Evolutionary conservation across 805 yeast genomes (phyloP).

Genomic region (Monosporozyma solicola): DNA sequence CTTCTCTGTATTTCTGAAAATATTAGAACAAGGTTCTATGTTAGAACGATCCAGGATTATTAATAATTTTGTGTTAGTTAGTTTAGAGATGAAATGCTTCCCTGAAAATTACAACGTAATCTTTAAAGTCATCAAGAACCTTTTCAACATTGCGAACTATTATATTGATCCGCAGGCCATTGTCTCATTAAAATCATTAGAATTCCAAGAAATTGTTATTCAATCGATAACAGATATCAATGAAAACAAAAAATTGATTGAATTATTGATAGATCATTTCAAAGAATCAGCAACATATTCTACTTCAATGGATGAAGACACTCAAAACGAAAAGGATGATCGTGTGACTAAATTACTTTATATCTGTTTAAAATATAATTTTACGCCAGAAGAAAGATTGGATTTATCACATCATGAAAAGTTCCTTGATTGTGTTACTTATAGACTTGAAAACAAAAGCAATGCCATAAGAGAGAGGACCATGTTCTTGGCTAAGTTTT

Average conservation of each 20-base stretch:
- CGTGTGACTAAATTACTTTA: slow-evolving; percentile 15
- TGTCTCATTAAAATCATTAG: slow-evolving; percentile 9
- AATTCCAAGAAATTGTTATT: slow-evolving; percentile 14
- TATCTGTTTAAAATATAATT: slow-evolving; percentile 7
- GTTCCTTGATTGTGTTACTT: slow-evolving; percentile 25
- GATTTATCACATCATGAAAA: slow-evolving; percentile 10
- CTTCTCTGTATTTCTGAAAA: slow-evolving; percentile 8
- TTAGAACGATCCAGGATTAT: slow-evolving; percentile 14
- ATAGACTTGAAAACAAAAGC: slow-evolving; percentile 19
- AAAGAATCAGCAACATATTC: neutral
- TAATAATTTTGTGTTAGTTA: slow-evolving; percentile 12
- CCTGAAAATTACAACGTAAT: slow-evolving; percentile 6
- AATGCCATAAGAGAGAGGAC: slow-evolving; percentile 24
- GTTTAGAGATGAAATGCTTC: slow-evolving; percentile 10
- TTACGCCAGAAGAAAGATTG: slow-evolving; percentile 5
- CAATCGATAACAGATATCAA: slow-evolving; percentile 10
- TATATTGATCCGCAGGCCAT: slow-evolving; percentile 7
- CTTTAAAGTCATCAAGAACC: slow-evolving; percentile 7
- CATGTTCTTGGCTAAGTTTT: slow-evolving; percentile 27
- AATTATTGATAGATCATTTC: neutral
- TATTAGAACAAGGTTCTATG: slow-evolving; percentile 7
- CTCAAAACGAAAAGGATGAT: slow-evolving; percentile 11
- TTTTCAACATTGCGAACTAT: slow-evolving; percentile 6
- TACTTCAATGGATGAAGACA: neutral
- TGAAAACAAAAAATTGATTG: slow-evolving; percentile 1